Evolutionary conservation across 139 green algal species (phyloP).

Genomic region (Chlorella vulgaris): DNA sequence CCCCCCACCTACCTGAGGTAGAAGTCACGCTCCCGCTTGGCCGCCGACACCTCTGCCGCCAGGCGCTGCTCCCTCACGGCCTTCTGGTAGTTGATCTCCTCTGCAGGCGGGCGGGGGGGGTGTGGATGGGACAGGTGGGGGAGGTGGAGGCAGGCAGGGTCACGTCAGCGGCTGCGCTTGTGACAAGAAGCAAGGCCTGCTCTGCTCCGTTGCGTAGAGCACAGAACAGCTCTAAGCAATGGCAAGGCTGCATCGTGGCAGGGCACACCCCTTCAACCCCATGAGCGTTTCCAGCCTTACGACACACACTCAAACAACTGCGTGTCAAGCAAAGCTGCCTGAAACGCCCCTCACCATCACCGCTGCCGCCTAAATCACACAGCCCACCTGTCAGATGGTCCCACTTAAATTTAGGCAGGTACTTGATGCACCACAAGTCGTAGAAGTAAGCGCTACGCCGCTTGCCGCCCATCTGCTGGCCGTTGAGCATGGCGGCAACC

Average conservation of each 20-base stretch:
- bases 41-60: constrained; percentile 81
- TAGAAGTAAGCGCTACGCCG: constrained; percentile 81
- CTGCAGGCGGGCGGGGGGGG: constrained; percentile 25
- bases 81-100: constrained; percentile 87
- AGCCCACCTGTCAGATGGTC: constrained; percentile 81
- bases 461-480: constrained; percentile 74
- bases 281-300: too few species aligned
- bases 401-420: constrained; percentile 96
- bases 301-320: too few species aligned
- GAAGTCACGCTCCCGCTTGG: constrained; percentile 93
- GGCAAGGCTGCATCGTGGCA: too few species aligned
- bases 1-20: constrained; percentile 70
- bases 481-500: constrained; percentile 70
- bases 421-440: constrained; percentile 96
- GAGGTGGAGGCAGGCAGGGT: background rate
- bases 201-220: too few species aligned
- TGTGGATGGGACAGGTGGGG: background rate
- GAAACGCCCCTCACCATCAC: background rate
- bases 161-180: too few species aligned
- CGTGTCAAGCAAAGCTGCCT: background rate
- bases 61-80: constrained; percentile 89
- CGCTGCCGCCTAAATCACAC: background rate
- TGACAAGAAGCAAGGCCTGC: too few species aligned
- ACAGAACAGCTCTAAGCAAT: too few species aligned
- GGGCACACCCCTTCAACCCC: too few species aligned